A percentile compares a stretch with the other conserved stretches of the same genome.
Conservation (phyloP, 192 early-diverging fungal genomes). For the Umbelopsis isabellina region DNA sequence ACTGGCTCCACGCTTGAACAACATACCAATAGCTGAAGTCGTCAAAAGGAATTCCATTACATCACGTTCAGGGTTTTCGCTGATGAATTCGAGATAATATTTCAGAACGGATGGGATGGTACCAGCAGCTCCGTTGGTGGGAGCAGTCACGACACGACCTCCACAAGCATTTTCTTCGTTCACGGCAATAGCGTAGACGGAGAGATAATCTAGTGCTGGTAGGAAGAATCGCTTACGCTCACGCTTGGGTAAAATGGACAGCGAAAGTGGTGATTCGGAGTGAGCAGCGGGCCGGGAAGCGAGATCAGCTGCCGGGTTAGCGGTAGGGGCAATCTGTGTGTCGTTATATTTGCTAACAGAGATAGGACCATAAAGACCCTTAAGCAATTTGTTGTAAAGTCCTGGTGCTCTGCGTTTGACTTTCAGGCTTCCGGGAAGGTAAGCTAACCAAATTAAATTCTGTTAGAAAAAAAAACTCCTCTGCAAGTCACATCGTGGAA, state of each 20-base stretch:
- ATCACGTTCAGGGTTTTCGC: constrained; percentile 80
- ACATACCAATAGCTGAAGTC: constrained; percentile 93
- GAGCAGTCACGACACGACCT: constrained; percentile 89
- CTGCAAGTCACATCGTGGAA: neutral
- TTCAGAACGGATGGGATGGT: constrained; percentile 94
- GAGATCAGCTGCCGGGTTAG: constrained; percentile 2
- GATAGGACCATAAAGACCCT: constrained; percentile 65
- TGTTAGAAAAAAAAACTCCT: neutral
- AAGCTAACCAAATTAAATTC: constrained; percentile 34
- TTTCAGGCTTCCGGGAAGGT: constrained; percentile 81
- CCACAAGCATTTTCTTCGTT: constrained; percentile 91
- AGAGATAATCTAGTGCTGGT: constrained; percentile 90
- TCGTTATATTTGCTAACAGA: constrained; percentile 38
- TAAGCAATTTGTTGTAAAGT: constrained; percentile 85
- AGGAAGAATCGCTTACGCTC: constrained; percentile 60
- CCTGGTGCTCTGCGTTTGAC: constrained; percentile 85
- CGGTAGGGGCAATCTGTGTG: constrained; percentile 33
- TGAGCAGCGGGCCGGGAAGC: constrained; percentile 4
- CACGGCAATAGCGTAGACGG: constrained; percentile 93
- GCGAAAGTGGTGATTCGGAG: constrained; percentile 29
- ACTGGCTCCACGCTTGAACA: constrained; percentile 93
- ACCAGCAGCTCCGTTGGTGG: constrained; percentile 95
- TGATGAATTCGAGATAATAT: constrained; percentile 95
- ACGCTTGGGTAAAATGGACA: constrained; percentile 44
- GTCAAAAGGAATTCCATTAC: constrained; percentile 93